Conservation (phyloP, 2,329 filamentous ascomycete genomes). For the Akanthomyces muscarius region DNA sequence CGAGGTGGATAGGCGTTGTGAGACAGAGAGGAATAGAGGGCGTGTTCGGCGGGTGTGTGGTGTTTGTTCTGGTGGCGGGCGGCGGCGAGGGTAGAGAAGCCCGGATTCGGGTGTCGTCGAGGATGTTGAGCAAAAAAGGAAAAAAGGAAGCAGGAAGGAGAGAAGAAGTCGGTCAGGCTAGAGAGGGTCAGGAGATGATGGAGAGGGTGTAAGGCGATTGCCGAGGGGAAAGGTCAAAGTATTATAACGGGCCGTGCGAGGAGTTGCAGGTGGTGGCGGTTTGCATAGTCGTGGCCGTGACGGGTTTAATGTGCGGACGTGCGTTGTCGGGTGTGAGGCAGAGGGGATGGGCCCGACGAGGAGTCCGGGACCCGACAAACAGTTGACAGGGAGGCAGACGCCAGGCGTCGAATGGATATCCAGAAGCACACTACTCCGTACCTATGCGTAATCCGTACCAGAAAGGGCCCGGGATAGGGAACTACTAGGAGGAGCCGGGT, state of each 20-base stretch:
- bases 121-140: neutral
- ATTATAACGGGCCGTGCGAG: constrained; percentile 12
- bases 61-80: neutral
- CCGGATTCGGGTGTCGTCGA: neutral
- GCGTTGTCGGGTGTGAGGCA: constrained; percentile 1
- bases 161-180: neutral
- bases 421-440: neutral
- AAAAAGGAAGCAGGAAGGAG: neutral
- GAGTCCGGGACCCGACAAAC: constrained; percentile 3
- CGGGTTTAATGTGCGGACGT: constrained; percentile 2
- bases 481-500: no score
- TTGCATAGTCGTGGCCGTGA: constrained; percentile 1
- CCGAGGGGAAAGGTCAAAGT: neutral
- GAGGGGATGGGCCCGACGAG: constrained; percentile 3
- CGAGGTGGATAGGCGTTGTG: constrained; percentile 3
- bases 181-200: neutral
- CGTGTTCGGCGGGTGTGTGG: neutral
- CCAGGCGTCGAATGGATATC: neutral
- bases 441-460: no score
- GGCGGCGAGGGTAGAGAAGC: neutral
- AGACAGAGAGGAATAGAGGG: constrained; percentile 1
- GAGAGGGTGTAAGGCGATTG: neutral
- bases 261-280: neutral
- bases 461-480: no score
- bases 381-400: neutral